Conservation (phyloP, 768 basidiomycete genomes). For the Flagelloscypha sp. region DNA sequence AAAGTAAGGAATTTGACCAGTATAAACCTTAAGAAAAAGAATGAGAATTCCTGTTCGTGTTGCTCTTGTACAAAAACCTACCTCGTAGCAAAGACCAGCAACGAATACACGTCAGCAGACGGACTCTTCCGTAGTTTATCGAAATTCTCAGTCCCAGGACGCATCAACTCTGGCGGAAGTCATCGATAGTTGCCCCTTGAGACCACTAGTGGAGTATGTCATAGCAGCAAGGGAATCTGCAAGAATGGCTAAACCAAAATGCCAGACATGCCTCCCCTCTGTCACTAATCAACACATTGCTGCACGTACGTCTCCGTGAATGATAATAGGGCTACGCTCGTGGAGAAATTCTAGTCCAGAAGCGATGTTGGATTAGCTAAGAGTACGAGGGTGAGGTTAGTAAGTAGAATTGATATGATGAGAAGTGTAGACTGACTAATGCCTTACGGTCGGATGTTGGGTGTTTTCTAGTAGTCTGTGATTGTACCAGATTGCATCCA, state of each 20-base stretch:
- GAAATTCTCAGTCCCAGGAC: background rate
- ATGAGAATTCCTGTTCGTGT: too few relatives aligned
- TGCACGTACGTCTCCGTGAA: too few relatives aligned
- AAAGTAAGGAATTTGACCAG: too few relatives aligned
- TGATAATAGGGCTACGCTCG: too few relatives aligned
- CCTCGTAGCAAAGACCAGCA: slow-evolving; percentile 8
- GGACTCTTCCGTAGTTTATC: slow-evolving; percentile 2
- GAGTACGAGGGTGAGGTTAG: too few relatives aligned
- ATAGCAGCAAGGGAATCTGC: slow-evolving; percentile 1
- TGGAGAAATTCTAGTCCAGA: too few relatives aligned
- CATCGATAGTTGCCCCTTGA: slow-evolving; percentile 1
- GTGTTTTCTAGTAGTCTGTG: slow-evolving; percentile 12
- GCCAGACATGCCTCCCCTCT: slow-evolving; percentile 1
- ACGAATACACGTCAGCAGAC: slow-evolving; percentile 8
- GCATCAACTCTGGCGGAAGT: slow-evolving; percentile 6
- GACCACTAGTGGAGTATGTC: slow-evolving; percentile 1
- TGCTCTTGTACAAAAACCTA: too few relatives aligned
- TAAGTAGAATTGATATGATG: too few relatives aligned
- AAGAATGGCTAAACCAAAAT: slow-evolving; percentile 2
- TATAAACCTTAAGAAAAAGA: too few relatives aligned
- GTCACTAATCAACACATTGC: slow-evolving; percentile 2
- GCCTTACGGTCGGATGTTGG: too few relatives aligned
- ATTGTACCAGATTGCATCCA: slow-evolving; percentile 26
- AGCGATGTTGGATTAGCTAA: too few relatives aligned
- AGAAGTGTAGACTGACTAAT: too few relatives aligned